A percentile compares a stretch with the other conserved stretches of the same genome.
phyloP scores from a whole-genome alignment of 208 protist species.

The Trypanosomatidae sp. region DNA sequence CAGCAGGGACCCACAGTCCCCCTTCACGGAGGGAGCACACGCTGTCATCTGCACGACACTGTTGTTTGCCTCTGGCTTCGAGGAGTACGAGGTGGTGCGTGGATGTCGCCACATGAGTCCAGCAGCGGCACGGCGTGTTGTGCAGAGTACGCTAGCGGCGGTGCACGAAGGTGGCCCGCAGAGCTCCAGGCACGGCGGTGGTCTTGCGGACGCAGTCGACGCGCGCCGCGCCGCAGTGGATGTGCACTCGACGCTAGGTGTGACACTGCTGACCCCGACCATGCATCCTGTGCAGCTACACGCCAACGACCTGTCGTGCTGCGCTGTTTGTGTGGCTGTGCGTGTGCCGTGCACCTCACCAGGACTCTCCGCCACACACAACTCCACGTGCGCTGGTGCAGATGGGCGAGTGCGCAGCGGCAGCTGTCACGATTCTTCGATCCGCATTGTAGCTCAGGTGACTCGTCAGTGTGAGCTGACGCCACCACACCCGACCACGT shows the following conservation, averaged over 20 bases:
- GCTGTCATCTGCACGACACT: slow-evolving; percentile 54
- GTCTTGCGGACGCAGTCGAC: slow-evolving; percentile 1
- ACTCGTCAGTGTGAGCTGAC: slow-evolving; percentile 26
- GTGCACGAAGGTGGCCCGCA: neutral
- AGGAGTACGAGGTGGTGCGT: slow-evolving; percentile 65
- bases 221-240: slow-evolving; percentile 56
- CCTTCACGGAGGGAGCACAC: neutral
- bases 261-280: slow-evolving; percentile 54
- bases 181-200: neutral
- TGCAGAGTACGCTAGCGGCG: slow-evolving; percentile 25
- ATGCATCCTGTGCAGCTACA: slow-evolving; percentile 61
- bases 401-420: neutral
- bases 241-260: slow-evolving; percentile 55
- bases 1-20: neutral
- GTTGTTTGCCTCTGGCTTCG: slow-evolving; percentile 71
- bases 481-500: slow-evolving; percentile 36
- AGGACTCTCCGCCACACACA: neutral
- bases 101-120: slow-evolving; percentile 36
- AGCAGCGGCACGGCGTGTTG: slow-evolving; percentile 59
- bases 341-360: slow-evolving; percentile 15
- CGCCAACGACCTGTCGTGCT: slow-evolving; percentile 1
- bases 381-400: neutral
- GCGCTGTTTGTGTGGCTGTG: slow-evolving; percentile 24
- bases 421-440: neutral
- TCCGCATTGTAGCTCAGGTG: slow-evolving; percentile 26